phyloP scores from a whole-genome alignment of 768 basidiomycete species.

The Amanita molliuscula region DNA sequence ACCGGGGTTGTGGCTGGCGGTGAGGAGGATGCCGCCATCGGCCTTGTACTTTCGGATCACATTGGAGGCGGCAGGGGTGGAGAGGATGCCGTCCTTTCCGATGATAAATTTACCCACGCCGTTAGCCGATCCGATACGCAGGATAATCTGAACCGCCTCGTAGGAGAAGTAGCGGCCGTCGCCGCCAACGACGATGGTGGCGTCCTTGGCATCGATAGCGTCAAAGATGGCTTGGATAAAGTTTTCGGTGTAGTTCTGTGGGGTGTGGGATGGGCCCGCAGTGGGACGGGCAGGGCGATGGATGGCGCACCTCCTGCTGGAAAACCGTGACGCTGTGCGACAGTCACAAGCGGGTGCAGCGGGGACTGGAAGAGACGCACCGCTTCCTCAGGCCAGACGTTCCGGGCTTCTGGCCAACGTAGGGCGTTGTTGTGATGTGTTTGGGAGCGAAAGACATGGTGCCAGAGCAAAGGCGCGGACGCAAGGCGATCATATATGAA shows the following conservation, averaged over 20 bases:
- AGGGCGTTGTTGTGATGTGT: constrained; percentile 75
- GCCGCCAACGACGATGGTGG: constrained; percentile 91
- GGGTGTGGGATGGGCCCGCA: constrained; percentile 7
- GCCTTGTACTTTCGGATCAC: constrained; percentile 95
- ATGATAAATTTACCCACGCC: constrained; percentile 88
- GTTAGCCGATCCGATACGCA: constrained; percentile 91
- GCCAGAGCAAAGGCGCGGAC: too few species aligned
- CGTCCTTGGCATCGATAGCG: constrained; percentile 71
- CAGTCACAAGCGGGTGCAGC: constrained; percentile 10
- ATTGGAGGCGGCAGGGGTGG: constrained; percentile 95
- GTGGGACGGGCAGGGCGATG: constrained; percentile 8
- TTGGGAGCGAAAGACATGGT: constrained; percentile 43
- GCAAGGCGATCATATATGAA: too few species aligned
- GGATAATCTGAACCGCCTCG: constrained; percentile 82
- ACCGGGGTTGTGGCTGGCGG: constrained; percentile 96
- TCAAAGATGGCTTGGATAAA: constrained; percentile 92
- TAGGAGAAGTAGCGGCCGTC: constrained; percentile 92
- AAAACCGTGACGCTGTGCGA: constrained; percentile 85
- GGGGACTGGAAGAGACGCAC: constrained; percentile 27
- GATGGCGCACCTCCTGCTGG: constrained; percentile 73
- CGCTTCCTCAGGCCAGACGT: constrained; percentile 97
- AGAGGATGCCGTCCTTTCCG: constrained; percentile 85
- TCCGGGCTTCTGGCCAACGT: constrained; percentile 93
- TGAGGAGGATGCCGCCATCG: constrained; percentile 92
- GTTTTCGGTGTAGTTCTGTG: constrained; percentile 96